A percentile compares a stretch with the other conserved stretches of the same genome.
These are phyloP conservation scores for Apodospora peruviana DNA, from an alignment of 495 filamentous ascomycete genomes.

Conservation along the genomic window DNA sequence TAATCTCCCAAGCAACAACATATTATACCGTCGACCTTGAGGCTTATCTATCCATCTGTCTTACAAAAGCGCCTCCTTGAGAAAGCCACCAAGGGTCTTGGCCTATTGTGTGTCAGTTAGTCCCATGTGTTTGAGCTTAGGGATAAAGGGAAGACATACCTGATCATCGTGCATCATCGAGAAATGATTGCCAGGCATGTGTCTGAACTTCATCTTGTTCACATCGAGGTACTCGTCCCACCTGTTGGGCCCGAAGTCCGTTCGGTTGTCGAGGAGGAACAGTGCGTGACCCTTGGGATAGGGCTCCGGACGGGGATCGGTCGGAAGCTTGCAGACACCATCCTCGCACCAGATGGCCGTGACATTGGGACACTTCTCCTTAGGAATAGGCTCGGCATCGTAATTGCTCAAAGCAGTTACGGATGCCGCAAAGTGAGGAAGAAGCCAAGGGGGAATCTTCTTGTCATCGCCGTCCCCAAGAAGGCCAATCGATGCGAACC, in stretches of 20 bases:
- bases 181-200: constrained; percentile 67
- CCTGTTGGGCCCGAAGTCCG: constrained; percentile 70
- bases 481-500: constrained; percentile 74
- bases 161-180: constrained; percentile 61
- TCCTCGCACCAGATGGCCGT: constrained; percentile 75
- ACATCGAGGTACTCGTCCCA: constrained; percentile 72
- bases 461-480: constrained; percentile 59
- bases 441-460: constrained; percentile 70
- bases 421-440: constrained; percentile 76
- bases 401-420: constrained; percentile 73
- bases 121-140: neutral
- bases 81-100: constrained; percentile 33
- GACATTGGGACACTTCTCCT: constrained; percentile 55
- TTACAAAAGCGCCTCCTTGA: constrained; percentile 29
- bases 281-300: constrained; percentile 65
- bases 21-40: neutral
- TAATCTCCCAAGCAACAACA: neutral
- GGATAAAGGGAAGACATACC: constrained; percentile 30
- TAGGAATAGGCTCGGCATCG: constrained; percentile 49
- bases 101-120: constrained; percentile 19
- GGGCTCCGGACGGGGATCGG: constrained; percentile 65
- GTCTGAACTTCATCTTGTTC: constrained; percentile 54
- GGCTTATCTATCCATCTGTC: neutral
- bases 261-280: constrained; percentile 74
- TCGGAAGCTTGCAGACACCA: constrained; percentile 67